Evolutionary conservation across 208 protist species (phyloP).

Genomic region (Spongospora subterranea): DNA sequence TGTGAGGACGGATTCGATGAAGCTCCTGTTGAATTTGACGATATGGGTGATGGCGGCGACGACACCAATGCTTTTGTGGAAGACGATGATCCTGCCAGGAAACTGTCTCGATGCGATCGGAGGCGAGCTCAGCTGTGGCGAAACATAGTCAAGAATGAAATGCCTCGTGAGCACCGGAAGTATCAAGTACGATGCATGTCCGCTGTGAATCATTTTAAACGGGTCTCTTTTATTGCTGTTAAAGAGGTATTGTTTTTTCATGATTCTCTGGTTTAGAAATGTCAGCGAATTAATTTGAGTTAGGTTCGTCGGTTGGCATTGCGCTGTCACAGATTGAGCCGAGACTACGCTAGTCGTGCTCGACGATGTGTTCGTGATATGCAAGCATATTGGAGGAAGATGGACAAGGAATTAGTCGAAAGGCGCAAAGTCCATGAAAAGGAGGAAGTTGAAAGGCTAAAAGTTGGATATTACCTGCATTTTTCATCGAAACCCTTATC

Average conservation of each 20-base stretch:
- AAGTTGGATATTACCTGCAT: not conserved
- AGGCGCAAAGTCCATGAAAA: constrained; percentile 42
- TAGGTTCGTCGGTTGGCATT: constrained; percentile 20
- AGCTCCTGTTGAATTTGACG: not conserved
- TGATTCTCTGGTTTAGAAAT: not conserved
- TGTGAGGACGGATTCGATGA: constrained; percentile 41
- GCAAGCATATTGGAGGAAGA: constrained; percentile 59
- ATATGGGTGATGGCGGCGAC: not conserved
- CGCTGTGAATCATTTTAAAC: not conserved
- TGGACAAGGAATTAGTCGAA: constrained; percentile 61
- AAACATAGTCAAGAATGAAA: constrained; percentile 21
- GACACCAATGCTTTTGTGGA: not conserved
- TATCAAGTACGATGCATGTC: not conserved
- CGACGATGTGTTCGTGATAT: constrained; percentile 57
- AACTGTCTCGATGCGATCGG: not conserved
- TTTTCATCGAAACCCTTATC: not conserved
- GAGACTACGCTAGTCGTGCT: constrained; percentile 41
- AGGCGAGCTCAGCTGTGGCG: not conserved
- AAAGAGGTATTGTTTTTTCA: not conserved
- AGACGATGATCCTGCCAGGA: not conserved
- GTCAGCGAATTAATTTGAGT: not conserved
- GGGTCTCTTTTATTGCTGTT: constrained; percentile 43
- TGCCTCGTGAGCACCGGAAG: constrained; percentile 37
- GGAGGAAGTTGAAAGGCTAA: constrained; percentile 52
- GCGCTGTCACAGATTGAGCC: not conserved